Conservation (phyloP, 306 rosid species). For the Vigna mungo region DNA sequence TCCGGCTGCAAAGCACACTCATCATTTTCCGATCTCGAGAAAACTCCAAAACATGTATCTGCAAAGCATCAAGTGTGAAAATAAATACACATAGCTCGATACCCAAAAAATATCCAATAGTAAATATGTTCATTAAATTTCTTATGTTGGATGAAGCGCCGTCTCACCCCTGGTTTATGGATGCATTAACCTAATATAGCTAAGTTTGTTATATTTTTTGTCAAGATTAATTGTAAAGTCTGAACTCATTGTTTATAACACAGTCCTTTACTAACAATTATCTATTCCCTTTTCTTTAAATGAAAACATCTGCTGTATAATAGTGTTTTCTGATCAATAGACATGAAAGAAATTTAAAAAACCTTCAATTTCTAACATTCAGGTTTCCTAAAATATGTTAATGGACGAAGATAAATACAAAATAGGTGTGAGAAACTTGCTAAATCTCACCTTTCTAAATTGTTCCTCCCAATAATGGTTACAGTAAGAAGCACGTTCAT, state of each 20-base stretch:
- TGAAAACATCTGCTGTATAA: constrained; percentile 12
- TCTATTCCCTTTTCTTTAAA: constrained; percentile 9
- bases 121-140: constrained; percentile 29
- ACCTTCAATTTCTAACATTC: constrained; percentile 15
- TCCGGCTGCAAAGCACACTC: constrained; percentile 94
- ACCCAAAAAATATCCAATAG: constrained; percentile 33
- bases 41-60: constrained; percentile 82
- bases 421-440: constrained; percentile 39
- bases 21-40: constrained; percentile 98
- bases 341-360: neutral
- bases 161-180: constrained; percentile 24
- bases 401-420: constrained; percentile 31
- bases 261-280: neutral
- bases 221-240: neutral
- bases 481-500: constrained; percentile 98
- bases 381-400: constrained; percentile 32
- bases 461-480: constrained; percentile 96
- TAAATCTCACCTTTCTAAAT: constrained; percentile 79
- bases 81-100: constrained; percentile 20
- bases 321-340: constrained; percentile 38
- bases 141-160: constrained; percentile 4
- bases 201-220: neutral
- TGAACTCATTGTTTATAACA: neutral
- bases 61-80: constrained; percentile 55
- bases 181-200: constrained; percentile 24